Evolutionary conservation across 306 rosid genomes (phyloP).

Genomic region (Pueraria montana): DNA sequence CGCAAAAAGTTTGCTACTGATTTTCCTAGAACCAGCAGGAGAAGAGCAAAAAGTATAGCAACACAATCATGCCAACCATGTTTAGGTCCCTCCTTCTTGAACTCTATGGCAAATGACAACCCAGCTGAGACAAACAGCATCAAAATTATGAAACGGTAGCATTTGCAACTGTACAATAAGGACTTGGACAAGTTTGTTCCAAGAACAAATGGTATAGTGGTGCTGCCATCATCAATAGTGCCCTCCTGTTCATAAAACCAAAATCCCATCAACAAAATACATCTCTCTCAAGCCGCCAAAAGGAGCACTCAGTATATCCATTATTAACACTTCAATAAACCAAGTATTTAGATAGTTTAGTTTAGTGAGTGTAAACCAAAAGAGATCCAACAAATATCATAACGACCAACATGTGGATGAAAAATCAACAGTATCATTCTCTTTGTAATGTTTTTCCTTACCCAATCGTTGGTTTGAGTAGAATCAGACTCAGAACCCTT

Average conservation of each 20-base stretch:
- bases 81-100: conserved; percentile 58
- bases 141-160: conserved; percentile 45
- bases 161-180: conserved; percentile 48
- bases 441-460: no score
- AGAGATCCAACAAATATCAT: no score
- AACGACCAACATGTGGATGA: background rate
- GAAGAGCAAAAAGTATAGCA: conserved; percentile 52
- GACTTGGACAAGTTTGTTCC: conserved; percentile 43
- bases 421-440: no score
- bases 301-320: background rate
- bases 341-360: background rate
- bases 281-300: background rate
- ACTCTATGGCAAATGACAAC: conserved; percentile 57
- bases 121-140: conserved; percentile 56
- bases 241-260: conserved; percentile 31
- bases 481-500: no score
- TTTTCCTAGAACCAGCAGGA: conserved; percentile 54
- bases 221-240: background rate
- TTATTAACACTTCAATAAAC: conserved; percentile 3
- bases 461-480: no score
- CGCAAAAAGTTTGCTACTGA: conserved; percentile 45
- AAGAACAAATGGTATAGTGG: background rate
- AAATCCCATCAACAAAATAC: conserved; percentile 17
- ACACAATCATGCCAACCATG: conserved; percentile 73
- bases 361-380: background rate